Percentiles rank a stretch among this genome's conserved stretches.
These are phyloP conservation scores for Chlorella sp. DNA, from an alignment of 139 green algal species.

Conservation along the genomic window DNA sequence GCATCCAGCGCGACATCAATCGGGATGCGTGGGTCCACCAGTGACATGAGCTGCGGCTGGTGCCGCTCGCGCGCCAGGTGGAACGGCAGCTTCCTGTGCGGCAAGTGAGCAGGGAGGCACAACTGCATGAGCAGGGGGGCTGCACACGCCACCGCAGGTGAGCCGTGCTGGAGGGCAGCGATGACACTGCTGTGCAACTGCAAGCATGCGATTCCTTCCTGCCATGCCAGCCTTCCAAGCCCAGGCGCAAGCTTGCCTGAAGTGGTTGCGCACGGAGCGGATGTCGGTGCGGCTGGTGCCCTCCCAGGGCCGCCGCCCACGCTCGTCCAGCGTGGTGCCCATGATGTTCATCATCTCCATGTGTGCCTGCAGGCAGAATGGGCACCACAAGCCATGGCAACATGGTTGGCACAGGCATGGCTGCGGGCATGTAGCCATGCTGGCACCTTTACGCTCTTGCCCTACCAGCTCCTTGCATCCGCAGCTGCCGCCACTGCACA, in stretches of 20 bases:
- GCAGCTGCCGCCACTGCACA: too few species aligned
- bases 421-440: too few species aligned
- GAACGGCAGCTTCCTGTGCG: constrained; percentile 61
- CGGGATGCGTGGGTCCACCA: constrained; percentile 63
- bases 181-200: too few species aligned
- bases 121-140: background rate
- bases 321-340: constrained; percentile 44
- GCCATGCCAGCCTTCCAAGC: background rate
- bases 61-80: constrained; percentile 62
- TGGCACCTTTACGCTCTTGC: too few species aligned
- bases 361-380: constrained; percentile 32
- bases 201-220: too few species aligned
- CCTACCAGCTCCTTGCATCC: too few species aligned
- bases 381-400: too few species aligned
- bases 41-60: constrained; percentile 35
- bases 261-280: constrained; percentile 56
- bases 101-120: background rate
- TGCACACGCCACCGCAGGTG: too few species aligned
- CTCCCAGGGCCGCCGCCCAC: constrained; percentile 57
- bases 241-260: background rate
- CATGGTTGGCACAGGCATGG: too few species aligned
- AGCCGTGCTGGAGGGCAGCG: too few species aligned
- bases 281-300: constrained; percentile 63
- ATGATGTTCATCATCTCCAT: constrained; percentile 47
- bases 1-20: constrained; percentile 63